A percentile compares a stretch with the other conserved stretches of the same genome.
These are phyloP conservation scores for Ustilago bromivora DNA, from an alignment of 1,284 basidiomycete species.

Conservation along the genomic window DNA sequence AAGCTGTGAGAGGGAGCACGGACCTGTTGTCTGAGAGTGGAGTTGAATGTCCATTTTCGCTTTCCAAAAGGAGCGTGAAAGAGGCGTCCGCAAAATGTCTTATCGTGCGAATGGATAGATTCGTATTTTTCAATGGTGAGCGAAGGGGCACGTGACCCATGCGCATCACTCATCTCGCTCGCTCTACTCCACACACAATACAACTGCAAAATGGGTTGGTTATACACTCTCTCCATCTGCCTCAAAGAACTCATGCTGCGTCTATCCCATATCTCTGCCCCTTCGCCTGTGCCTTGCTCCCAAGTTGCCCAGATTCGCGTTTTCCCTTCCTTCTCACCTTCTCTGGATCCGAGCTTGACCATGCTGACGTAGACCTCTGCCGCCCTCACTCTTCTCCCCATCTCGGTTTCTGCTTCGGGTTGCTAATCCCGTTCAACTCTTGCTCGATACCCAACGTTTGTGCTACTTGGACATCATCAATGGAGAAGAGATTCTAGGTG, in stretches of 20 bases:
- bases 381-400: not conserved
- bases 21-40: no score
- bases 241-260: slow-evolving; percentile 15
- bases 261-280: not conserved
- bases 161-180: not conserved
- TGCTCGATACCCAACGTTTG: not conserved
- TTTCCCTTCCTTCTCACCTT: no score
- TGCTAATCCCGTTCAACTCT: not conserved
- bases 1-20: not conserved
- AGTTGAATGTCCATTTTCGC: no score
- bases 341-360: not conserved
- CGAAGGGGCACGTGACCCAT: not conserved
- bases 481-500: not conserved
- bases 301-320: slow-evolving; percentile 2
- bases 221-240: not conserved
- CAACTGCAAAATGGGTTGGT: no score
- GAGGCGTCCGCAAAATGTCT: slow-evolving; percentile 1
- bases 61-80: slow-evolving; percentile 50
- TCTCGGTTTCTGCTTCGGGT: not conserved
- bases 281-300: not conserved
- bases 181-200: not conserved
- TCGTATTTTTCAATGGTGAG: no score
- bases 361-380: not conserved
- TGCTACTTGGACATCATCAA: not conserved
- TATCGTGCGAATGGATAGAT: no score